These are phyloP conservation scores for Skeletonema tropicum DNA, from an alignment of 108 stramenopile species.

Conservation along the genomic window DNA sequence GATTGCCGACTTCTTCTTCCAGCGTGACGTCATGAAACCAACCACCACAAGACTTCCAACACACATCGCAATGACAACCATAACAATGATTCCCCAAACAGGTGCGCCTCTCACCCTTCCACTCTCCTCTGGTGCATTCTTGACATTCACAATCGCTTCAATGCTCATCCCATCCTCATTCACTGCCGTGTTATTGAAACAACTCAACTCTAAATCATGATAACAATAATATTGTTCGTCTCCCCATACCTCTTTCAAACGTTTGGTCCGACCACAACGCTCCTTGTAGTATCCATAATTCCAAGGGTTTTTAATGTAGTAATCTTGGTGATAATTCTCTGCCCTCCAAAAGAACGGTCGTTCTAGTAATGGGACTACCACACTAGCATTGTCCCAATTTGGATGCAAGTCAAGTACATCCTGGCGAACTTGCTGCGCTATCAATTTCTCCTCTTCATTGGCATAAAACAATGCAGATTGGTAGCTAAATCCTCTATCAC, in stretches of 20 bases:
- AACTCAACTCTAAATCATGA: conserved; percentile 6
- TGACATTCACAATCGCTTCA: conserved; percentile 2
- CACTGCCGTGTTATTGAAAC: background rate
- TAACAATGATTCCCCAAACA: too few relatives aligned
- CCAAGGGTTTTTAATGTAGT: conserved; percentile 8
- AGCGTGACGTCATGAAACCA: too few relatives aligned
- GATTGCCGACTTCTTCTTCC: too few relatives aligned
- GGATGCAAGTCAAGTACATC: too few relatives aligned
- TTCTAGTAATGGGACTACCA: conserved; percentile 4
- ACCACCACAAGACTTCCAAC: too few relatives aligned
- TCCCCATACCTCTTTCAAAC: conserved; percentile 9
- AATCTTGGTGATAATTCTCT: conserved; percentile 9
- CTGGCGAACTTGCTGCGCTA: background rate
- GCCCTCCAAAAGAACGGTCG: conserved; percentile 1
- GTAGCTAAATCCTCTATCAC: conserved; percentile 4
- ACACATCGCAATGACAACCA: too few relatives aligned
- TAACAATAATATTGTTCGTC: conserved; percentile 13
- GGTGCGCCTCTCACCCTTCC: too few relatives aligned
- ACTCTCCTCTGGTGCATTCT: conserved; percentile 11
- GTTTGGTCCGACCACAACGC: background rate
- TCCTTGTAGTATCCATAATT: conserved; percentile 12
- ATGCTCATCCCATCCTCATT: conserved; percentile 4
- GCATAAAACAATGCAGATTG: conserved; percentile 7
- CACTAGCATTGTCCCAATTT: background rate
- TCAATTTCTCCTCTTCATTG: background rate